phyloP scores from a whole-genome alignment of 1,284 basidiomycete species.

The Cystobasidiaceae sp. region DNA sequence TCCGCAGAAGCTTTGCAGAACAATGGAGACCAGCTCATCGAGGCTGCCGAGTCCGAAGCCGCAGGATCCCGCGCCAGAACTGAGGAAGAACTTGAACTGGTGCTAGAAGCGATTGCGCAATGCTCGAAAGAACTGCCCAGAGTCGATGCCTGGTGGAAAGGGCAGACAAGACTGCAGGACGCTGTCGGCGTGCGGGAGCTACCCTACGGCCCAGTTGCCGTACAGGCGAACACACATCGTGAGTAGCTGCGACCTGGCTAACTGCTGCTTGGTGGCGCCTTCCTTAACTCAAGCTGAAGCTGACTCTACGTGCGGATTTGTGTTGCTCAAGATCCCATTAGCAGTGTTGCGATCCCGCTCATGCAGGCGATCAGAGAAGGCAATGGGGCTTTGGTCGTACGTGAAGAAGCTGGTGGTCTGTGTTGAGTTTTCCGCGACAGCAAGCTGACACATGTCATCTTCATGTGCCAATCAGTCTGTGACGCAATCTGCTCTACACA shows the following conservation, averaged over 20 bases:
- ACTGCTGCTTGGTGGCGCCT: too few relatives aligned
- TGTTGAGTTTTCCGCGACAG: too few relatives aligned
- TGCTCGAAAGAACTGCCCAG: background rate
- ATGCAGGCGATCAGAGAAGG: background rate
- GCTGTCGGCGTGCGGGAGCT: background rate
- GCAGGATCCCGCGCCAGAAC: background rate
- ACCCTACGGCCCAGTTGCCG: background rate
- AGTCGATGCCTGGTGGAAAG: background rate
- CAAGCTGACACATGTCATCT: background rate
- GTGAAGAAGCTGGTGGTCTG: background rate
- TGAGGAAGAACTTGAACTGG: background rate
- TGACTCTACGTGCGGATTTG: background rate
- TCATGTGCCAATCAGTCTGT: too few relatives aligned
- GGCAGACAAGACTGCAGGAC: background rate
- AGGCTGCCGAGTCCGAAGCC: background rate
- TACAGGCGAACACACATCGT: background rate
- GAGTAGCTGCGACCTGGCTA: too few relatives aligned
- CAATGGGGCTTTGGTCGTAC: background rate
- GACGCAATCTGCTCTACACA: background rate
- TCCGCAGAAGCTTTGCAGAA: background rate
- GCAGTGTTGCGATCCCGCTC: background rate
- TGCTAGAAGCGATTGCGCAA: background rate
- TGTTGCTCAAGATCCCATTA: background rate
- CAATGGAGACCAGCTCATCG: background rate
- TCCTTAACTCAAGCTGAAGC: background rate